Evolutionary conservation across 108 stramenopile species (phyloP).

Genomic region (Skeletonema menzelii): DNA sequence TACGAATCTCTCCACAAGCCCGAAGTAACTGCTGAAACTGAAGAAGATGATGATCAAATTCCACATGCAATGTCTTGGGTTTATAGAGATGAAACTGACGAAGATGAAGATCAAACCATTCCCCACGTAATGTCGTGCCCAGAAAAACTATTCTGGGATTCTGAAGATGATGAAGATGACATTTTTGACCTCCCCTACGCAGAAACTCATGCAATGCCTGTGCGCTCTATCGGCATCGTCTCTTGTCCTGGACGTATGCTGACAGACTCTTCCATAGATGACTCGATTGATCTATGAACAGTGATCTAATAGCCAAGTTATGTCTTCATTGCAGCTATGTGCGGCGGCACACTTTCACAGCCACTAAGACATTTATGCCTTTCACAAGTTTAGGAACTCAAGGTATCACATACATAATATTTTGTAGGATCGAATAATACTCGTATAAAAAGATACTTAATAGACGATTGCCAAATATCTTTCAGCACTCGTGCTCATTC

Average conservation of each 20-base stretch:
- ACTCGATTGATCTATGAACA: neutral
- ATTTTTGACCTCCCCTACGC: neutral
- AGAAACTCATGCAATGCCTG: neutral
- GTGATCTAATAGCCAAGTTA: neutral
- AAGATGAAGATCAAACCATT: neutral
- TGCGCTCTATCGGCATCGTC: neutral
- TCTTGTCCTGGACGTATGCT: neutral
- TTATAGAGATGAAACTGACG: neutral
- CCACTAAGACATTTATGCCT: neutral
- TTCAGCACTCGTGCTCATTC: neutral
- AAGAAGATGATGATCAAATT: neutral
- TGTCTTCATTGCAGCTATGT: neutral
- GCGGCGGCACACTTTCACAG: neutral
- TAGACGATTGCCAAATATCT: neutral
- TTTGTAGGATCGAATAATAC: neutral
- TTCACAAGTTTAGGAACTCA: neutral
- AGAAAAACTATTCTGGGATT: neutral
- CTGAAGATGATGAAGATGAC: slow-evolving; percentile 1
- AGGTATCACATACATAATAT: neutral
- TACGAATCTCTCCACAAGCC: neutral
- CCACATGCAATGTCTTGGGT: neutral
- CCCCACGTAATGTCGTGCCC: neutral
- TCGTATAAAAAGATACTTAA: neutral
- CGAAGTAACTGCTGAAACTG: neutral
- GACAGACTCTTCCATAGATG: neutral